phyloP scores from a whole-genome alignment of 2,329 filamentous ascomycete species.

The Fusarium sambucinum region DNA sequence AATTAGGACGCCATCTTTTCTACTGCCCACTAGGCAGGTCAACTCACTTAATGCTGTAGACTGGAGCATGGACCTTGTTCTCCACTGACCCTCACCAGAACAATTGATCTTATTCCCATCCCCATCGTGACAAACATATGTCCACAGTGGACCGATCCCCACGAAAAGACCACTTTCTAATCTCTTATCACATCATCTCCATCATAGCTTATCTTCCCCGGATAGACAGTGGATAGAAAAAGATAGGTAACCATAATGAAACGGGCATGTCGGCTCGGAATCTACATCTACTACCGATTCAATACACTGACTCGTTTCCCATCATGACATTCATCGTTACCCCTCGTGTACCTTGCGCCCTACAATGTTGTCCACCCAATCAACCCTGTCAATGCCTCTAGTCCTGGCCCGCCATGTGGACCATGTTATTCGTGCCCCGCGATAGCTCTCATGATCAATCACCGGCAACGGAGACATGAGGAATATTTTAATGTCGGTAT shows the following conservation, averaged over 20 bases:
- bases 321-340: constrained; percentile 36
- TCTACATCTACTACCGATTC: constrained; percentile 35
- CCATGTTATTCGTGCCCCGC: constrained; percentile 29
- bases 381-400: neutral
- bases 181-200: neutral
- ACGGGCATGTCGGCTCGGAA: constrained; percentile 18
- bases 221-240: constrained; percentile 11
- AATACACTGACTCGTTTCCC: constrained; percentile 31
- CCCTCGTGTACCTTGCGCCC: constrained; percentile 43
- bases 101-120: neutral
- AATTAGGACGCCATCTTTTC: no score
- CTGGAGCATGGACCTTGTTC: neutral
- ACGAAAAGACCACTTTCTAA: neutral
- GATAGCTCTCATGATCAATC: constrained; percentile 35
- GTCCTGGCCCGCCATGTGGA: constrained; percentile 31
- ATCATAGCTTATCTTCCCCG: constrained; percentile 18
- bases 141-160: neutral
- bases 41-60: neutral
- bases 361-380: constrained; percentile 29
- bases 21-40: no score
- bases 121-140: neutral
- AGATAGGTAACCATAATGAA: constrained; percentile 4
- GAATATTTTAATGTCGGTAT: constrained; percentile 6
- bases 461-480: constrained; percentile 32
- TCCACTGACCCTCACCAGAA: neutral